phyloP scores from a whole-genome alignment of 345 rosid genomes.

The Aquilaria malaccensis region DNA sequence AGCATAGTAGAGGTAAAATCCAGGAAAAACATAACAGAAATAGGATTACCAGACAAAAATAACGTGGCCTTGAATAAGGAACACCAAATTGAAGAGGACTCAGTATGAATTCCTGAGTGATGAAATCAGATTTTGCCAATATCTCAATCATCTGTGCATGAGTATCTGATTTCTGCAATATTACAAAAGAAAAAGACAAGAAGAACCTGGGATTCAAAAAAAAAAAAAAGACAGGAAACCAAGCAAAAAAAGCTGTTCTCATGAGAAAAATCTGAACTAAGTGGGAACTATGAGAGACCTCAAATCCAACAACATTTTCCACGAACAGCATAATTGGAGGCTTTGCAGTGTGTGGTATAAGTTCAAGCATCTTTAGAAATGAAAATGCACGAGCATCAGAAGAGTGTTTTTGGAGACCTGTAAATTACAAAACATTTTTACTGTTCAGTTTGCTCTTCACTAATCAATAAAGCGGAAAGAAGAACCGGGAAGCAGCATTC shows the following conservation, averaged over 20 bases:
- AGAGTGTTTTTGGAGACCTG: conserved; percentile 90
- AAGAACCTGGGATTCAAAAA: no score
- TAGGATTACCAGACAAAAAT: conserved; percentile 75
- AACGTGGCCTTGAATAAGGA: conserved; percentile 97
- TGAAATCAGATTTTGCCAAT: conserved; percentile 41
- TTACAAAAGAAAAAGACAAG: conserved; percentile 2
- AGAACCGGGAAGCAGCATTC: background rate
- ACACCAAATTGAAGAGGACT: conserved; percentile 90
- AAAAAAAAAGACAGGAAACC: background rate
- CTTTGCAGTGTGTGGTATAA: conserved; percentile 43
- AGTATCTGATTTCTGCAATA: conserved; percentile 60
- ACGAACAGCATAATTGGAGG: conserved; percentile 67
- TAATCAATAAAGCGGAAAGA: conserved; percentile 4
- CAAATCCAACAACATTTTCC: conserved; percentile 75
- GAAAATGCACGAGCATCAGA: conserved; percentile 91
- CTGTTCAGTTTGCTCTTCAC: conserved; percentile 12
- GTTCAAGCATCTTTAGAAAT: conserved; percentile 85
- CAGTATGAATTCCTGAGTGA: conserved; percentile 76
- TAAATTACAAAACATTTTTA: conserved; percentile 7
- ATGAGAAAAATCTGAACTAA: background rate
- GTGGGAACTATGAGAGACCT: conserved; percentile 34
- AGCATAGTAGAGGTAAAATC: background rate
- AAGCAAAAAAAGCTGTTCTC: background rate
- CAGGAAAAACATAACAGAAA: conserved; percentile 10
- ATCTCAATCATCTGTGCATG: conserved; percentile 53